A percentile compares a stretch with the other conserved stretches of the same genome.
Conservation (phyloP, 2,329 filamentous ascomycete genomes). For the Thielaviopsis ethacetica region DNA sequence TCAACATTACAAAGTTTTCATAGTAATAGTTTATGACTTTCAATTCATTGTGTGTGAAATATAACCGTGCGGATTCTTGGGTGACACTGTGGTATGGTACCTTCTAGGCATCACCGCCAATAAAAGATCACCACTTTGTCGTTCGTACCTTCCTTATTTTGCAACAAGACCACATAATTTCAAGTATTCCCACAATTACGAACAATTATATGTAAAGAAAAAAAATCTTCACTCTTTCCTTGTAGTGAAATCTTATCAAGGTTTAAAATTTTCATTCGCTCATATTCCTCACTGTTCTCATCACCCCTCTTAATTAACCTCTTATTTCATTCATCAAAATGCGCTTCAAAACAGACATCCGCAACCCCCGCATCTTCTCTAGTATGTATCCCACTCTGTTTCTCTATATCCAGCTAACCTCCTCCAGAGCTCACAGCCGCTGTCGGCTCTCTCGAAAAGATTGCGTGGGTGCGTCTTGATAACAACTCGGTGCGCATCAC, state of each 20-base stretch:
- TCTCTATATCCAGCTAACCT: not conserved
- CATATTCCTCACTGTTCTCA: not conserved
- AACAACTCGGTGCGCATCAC: conserved; percentile 83
- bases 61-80: not conserved
- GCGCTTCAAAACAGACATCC: conserved; percentile 50
- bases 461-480: conserved; percentile 81
- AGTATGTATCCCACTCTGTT: conserved; percentile 23
- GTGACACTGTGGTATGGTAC: not conserved
- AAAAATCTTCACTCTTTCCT: not conserved
- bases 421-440: conserved; percentile 45
- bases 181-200: no score
- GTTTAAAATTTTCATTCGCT: not conserved
- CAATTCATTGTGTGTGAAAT: no score
- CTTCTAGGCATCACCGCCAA: not conserved
- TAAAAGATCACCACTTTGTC: not conserved
- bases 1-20: not conserved
- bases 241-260: not conserved
- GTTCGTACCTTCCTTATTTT: not conserved
- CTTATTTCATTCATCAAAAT: conserved; percentile 25
- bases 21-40: not conserved
- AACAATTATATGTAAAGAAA: not conserved
- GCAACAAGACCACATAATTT: no score
- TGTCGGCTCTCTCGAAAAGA: conserved; percentile 54
- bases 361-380: conserved; percentile 49
- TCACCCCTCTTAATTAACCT: no score